Percentiles rank a stretch among this genome's conserved stretches.
phyloP scores from a whole-genome alignment of 345 rosid genomes.

The Eucalyptus curtisii region DNA sequence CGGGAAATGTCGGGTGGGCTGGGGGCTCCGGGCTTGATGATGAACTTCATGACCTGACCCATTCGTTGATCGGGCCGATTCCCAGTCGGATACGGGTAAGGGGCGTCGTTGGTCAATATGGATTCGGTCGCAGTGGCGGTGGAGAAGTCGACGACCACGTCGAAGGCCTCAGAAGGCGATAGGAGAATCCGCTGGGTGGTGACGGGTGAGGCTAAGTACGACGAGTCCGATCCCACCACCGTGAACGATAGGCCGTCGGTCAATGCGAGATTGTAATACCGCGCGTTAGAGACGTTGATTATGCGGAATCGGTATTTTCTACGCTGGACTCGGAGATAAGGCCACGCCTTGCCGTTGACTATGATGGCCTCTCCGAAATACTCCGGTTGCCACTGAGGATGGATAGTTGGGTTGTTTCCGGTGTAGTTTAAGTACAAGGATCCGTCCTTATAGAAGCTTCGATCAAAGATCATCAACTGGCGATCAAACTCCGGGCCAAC shows the following conservation, averaged over 20 bases:
- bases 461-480: constrained; percentile 1
- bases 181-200: background rate
- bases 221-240: background rate
- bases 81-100: constrained; percentile 1
- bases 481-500: background rate
- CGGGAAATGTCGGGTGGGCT: background rate
- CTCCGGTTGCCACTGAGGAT: constrained; percentile 1
- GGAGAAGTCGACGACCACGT: constrained; percentile 1
- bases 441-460: constrained; percentile 3
- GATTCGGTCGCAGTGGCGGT: background rate
- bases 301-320: constrained; percentile 3
- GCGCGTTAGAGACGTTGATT: constrained; percentile 1
- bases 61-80: background rate
- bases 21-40: background rate
- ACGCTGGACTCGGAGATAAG: background rate
- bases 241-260: background rate
- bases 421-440: constrained; percentile 6
- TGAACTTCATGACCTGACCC: constrained; percentile 2
- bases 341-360: constrained; percentile 12
- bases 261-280: background rate
- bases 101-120: background rate
- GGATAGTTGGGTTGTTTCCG: constrained; percentile 1
- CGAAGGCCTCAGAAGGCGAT: background rate
- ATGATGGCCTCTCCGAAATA: constrained; percentile 2
- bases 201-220: background rate